Percentiles rank a stretch among this genome's conserved stretches.
Evolutionary conservation across 129 eudicot genomes (phyloP).

Genomic region (Escallonia herrerae): DNA sequence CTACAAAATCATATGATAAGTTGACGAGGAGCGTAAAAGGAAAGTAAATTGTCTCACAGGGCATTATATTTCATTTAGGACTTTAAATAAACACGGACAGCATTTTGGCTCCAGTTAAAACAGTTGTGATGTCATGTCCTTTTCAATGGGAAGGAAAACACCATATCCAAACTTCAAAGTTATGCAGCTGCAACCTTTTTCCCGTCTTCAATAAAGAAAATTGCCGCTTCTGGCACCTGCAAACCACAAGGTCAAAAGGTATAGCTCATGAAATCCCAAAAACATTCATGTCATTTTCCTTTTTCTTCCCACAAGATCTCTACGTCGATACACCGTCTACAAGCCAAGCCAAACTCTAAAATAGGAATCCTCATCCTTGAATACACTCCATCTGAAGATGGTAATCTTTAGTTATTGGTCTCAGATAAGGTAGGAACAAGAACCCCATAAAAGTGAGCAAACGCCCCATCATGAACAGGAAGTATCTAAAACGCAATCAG

Average conservation of each 20-base stretch:
- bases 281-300: too few relatives aligned
- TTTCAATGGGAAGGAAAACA: neutral
- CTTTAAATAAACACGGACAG: neutral
- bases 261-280: too few relatives aligned
- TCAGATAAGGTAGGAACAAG: too few relatives aligned
- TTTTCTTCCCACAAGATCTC: too few relatives aligned
- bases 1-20: neutral
- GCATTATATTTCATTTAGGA: neutral
- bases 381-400: too few relatives aligned
- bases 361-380: too few relatives aligned
- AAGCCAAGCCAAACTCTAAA: too few relatives aligned
- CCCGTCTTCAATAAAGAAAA: constrained; percentile 93
- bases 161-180: constrained; percentile 8
- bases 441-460: too few relatives aligned
- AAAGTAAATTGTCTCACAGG: neutral
- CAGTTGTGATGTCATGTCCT: neutral
- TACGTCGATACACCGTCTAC: too few relatives aligned
- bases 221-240: constrained; percentile 88
- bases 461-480: too few relatives aligned
- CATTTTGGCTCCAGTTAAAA: neutral
- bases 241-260: constrained; percentile 1
- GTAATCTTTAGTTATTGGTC: too few relatives aligned
- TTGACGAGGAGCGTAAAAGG: neutral
- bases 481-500: too few relatives aligned
- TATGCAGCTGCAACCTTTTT: constrained; percentile 84